A percentile compares a stretch with the other conserved stretches of the same genome.
Conservation (phyloP, 208 protist genomes). For the Trypanosoma mega region DNA sequence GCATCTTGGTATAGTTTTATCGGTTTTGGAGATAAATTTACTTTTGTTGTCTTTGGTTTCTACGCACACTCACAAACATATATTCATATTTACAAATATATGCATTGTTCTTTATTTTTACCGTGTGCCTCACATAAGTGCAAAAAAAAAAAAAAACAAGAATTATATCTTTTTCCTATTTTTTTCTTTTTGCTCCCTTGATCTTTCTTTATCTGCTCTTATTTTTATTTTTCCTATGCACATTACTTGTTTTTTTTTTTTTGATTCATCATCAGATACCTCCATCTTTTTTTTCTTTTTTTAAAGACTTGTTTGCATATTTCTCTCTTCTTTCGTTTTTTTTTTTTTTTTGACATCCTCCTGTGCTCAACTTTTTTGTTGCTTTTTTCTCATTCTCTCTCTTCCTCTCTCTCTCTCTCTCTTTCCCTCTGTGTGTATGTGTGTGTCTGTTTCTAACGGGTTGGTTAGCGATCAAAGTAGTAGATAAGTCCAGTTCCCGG, state of each 20-base stretch:
- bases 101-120: too few relatives aligned
- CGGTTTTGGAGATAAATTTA: too few relatives aligned
- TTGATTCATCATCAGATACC: not conserved
- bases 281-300: constrained; percentile 18
- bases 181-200: not conserved
- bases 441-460: not conserved
- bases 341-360: not conserved
- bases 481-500: constrained; percentile 11
- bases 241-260: not conserved
- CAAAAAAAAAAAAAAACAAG: constrained; percentile 17
- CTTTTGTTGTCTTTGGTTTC: too few relatives aligned
- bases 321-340: not conserved
- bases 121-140: too few relatives aligned
- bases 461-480: not conserved
- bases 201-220: not conserved
- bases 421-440: not conserved
- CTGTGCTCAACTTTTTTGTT: not conserved
- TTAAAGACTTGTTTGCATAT: not conserved
- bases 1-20: too few relatives aligned
- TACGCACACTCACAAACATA: too few relatives aligned
- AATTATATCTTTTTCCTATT: constrained; percentile 3
- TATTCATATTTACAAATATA: too few relatives aligned
- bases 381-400: not conserved
- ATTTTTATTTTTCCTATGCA: not conserved
- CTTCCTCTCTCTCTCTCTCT: not conserved